These are phyloP conservation scores for Trichoderma endophyticum DNA, from an alignment of 2,329 filamentous ascomycete genomes.

Conservation along the genomic window DNA sequence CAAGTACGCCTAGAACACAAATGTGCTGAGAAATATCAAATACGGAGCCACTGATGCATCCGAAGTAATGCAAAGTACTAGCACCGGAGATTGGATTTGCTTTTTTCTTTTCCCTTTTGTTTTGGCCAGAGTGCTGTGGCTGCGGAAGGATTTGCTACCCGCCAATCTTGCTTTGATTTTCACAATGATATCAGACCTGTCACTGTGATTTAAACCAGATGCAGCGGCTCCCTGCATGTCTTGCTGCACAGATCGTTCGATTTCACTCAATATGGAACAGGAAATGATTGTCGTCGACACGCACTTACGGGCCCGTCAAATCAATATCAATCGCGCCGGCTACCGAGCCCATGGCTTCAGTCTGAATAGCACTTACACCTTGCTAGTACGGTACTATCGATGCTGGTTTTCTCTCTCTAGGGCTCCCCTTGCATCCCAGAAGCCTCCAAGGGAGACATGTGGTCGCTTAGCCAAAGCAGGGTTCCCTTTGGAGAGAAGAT, in stretches of 20 bases:
- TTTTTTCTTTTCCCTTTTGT: not conserved
- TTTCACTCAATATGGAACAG: not conserved
- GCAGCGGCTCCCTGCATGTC: not conserved
- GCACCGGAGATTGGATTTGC: not conserved
- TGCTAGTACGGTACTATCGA: not conserved
- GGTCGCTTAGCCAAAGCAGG: not conserved
- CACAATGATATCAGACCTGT: not conserved
- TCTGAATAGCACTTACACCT: not conserved
- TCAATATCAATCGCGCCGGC: not conserved
- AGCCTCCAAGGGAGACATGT: slow-evolving; percentile 1
- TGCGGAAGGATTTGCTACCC: not conserved
- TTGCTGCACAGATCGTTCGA: slow-evolving; percentile 9
- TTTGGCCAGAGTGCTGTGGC: not conserved
- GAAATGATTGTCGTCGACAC: not conserved
- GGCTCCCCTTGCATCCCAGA: not conserved
- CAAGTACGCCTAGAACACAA: not conserved
- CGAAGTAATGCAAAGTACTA: not conserved
- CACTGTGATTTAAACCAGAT: not conserved
- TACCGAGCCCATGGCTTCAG: not conserved
- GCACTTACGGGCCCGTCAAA: not conserved
- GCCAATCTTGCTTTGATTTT: not conserved
- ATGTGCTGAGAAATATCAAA: not conserved
- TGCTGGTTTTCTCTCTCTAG: not conserved
- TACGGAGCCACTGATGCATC: not conserved
- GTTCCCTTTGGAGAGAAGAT: not conserved